Evolutionary conservation across 305 asterid genomes (phyloP).

Genomic region (Salvia sclarea): DNA sequence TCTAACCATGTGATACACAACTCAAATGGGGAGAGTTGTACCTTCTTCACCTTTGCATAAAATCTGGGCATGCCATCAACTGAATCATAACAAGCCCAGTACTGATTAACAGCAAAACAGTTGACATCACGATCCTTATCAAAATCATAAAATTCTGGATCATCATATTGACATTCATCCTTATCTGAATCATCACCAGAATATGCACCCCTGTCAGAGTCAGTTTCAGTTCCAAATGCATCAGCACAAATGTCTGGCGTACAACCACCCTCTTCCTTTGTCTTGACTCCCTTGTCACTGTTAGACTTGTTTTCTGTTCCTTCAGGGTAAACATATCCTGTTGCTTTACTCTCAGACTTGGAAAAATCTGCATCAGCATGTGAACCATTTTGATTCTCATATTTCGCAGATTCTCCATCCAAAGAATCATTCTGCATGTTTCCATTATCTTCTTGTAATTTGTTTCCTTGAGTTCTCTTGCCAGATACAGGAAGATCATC

Average conservation of each 20-base stretch:
- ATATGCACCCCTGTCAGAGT: conserved; percentile 40
- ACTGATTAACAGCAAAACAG: conserved; percentile 57
- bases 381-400: conserved; percentile 31
- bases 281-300: conserved; percentile 30
- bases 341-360: conserved; percentile 30
- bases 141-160: conserved; percentile 77
- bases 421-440: conserved; percentile 30
- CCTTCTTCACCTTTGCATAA: conserved; percentile 66
- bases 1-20: conserved; percentile 71
- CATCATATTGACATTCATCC: conserved; percentile 39
- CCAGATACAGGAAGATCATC: conserved; percentile 43
- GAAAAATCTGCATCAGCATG: conserved; percentile 24
- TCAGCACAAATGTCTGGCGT: conserved; percentile 32
- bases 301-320: conserved; percentile 27
- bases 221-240: conserved; percentile 41
- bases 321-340: conserved; percentile 33
- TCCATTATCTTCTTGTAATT: conserved; percentile 33
- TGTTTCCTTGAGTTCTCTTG: conserved; percentile 38
- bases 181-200: conserved; percentile 28
- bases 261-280: conserved; percentile 21
- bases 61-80: conserved; percentile 82
- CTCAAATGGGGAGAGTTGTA: conserved; percentile 47
- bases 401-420: conserved; percentile 26
- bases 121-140: conserved; percentile 55
- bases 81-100: conserved; percentile 84